Evolutionary conservation across 352 stramenopile genomes (phyloP).

Genomic region (Phytophthora citrophthora): DNA sequence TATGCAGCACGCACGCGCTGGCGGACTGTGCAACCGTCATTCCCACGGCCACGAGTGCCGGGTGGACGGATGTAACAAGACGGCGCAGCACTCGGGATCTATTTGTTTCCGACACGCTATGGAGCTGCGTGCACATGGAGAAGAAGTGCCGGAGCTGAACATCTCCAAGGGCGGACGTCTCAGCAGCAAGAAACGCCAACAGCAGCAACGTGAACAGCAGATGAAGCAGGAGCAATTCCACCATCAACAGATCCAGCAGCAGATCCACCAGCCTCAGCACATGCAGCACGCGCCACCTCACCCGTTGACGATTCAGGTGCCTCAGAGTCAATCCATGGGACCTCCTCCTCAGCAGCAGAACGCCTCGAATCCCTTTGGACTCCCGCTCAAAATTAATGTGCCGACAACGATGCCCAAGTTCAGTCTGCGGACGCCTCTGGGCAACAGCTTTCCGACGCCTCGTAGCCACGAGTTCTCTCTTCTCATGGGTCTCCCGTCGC

Average conservation of each 20-base stretch:
- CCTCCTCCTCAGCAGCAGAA: conserved; percentile 32
- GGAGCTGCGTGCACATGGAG: conserved; percentile 72
- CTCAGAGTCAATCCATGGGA: conserved; percentile 34
- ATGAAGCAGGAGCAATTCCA: conserved; percentile 83
- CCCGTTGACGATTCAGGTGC: conserved; percentile 38
- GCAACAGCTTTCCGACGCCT: conserved; percentile 72
- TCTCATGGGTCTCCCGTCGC: conserved; percentile 68
- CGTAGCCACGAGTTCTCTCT: conserved; percentile 75
- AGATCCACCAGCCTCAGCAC: conserved; percentile 52
- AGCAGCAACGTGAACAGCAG: conserved; percentile 71
- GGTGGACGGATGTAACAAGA: conserved; percentile 83
- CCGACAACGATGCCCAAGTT: conserved; percentile 76
- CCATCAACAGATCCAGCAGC: conserved; percentile 74
- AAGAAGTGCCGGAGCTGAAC: conserved; percentile 76
- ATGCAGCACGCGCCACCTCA: conserved; percentile 33
- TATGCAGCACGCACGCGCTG: conserved; percentile 76
- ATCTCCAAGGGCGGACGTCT: conserved; percentile 78
- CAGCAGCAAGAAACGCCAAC: conserved; percentile 75
- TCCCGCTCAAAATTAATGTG: conserved; percentile 79
- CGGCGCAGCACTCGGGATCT: conserved; percentile 75
- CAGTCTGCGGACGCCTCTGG: conserved; percentile 61
- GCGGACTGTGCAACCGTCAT: conserved; percentile 78
- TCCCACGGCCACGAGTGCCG: conserved; percentile 77
- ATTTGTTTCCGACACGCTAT: conserved; percentile 84
- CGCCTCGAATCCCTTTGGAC: conserved; percentile 56